Percentiles rank a stretch among this genome's conserved stretches.
Evolutionary conservation across 768 basidiomycete genomes (phyloP).

Genomic region (Naganishia kalamii): DNA sequence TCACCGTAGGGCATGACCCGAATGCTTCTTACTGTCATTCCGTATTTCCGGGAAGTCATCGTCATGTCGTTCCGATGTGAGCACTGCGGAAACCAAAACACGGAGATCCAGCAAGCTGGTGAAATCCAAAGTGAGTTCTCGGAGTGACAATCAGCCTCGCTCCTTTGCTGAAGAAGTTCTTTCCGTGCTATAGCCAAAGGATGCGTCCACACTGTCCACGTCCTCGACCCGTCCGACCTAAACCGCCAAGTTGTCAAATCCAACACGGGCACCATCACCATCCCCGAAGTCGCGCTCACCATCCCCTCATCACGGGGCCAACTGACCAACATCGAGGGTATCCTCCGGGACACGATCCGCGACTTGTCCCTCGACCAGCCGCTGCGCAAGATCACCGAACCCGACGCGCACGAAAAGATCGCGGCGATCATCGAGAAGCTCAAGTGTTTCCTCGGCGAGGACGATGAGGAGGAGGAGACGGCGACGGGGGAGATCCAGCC

Average conservation of each 20-base stretch:
- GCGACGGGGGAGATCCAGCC: slow-evolving; percentile 34
- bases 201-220: slow-evolving; percentile 68
- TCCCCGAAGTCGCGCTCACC: slow-evolving; percentile 84
- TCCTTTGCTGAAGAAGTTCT: not conserved
- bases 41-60: slow-evolving; percentile 89
- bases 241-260: slow-evolving; percentile 92
- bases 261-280: slow-evolving; percentile 65
- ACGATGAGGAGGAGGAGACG: slow-evolving; percentile 55
- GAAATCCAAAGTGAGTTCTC: slow-evolving; percentile 65
- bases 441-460: slow-evolving; percentile 29
- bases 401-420: slow-evolving; percentile 65
- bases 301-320: slow-evolving; percentile 82
- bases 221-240: slow-evolving; percentile 68
- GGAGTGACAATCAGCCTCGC: not conserved
- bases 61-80: slow-evolving; percentile 96
- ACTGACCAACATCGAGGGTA: slow-evolving; percentile 92
- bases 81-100: slow-evolving; percentile 80
- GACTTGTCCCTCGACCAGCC: slow-evolving; percentile 80
- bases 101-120: slow-evolving; percentile 88
- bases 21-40: slow-evolving; percentile 84
- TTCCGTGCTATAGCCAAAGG: slow-evolving; percentile 62
- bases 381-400: slow-evolving; percentile 66
- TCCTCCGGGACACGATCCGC: slow-evolving; percentile 70
- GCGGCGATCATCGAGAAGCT: slow-evolving; percentile 61
- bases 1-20: slow-evolving; percentile 69